Evolutionary conservation across 2,329 filamentous ascomycete genomes (phyloP), one percentile per base, ranked within the genome.

Genomic region (Colletotrichum orchidophilum): DNA sequence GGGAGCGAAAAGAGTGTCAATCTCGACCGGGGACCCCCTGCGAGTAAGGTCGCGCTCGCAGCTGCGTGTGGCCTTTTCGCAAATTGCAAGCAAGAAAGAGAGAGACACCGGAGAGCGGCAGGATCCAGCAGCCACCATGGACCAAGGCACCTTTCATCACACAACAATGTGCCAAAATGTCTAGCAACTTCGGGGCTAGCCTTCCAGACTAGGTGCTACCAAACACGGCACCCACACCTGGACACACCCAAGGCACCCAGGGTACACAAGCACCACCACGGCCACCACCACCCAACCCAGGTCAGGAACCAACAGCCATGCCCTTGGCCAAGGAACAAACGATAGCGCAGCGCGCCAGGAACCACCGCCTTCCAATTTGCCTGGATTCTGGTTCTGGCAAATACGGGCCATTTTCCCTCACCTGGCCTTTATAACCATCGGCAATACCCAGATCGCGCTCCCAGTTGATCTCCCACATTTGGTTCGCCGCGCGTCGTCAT

Each of bases 311-410:
- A 66, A 49, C 66, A 55, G 63, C 63, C 62, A 55, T 60, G 53
- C 27, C 66, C 13, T 21, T 46, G 53, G 55, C 63, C 67, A 66
- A 66, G 66, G 62, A 46, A 66, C 26, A 61, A 26, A 18, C 61
- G 57, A 31, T n/a, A 26, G 24, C 26, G 57, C 24, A 18, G 29
- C 24, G 35, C 6, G 33, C 26, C 61, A 70, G 63, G 63, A 61
- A 70, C 65, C 52, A 64, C 64, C 72, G 52, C 73, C 73, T 61
- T 46, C 58, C 67, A 65, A 67, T 68, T 71, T 71, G 35, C 59
- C 63, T 59, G 39, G 11, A 9, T 9, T 46, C 39, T 46, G 9
- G 18, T 46, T 21, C 27, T 26, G 39, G 58, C 58, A 26, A 24
- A 26, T 42, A 59, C 35, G 24, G 46, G 35, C 31, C 42, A 42